A percentile compares a stretch with the other conserved stretches of the same genome.
phyloP scores from a whole-genome alignment of 2,329 filamentous ascomycete genomes.

The Scolecobasidium constrictum region DNA sequence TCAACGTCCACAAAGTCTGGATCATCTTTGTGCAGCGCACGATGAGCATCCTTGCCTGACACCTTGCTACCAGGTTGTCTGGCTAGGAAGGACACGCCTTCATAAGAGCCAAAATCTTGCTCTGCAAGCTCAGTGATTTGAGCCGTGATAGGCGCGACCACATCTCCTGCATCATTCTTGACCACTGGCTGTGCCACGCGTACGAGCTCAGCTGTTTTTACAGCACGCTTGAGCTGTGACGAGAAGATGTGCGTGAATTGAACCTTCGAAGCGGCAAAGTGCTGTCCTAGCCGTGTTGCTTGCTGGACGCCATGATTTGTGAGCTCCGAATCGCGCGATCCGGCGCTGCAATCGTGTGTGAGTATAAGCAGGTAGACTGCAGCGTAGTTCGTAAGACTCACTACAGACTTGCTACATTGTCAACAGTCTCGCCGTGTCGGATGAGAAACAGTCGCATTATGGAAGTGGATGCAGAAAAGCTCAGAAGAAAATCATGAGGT shows the following conservation, averaged over 20 bases:
- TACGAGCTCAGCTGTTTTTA: conserved; percentile 58
- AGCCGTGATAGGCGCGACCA: conserved; percentile 15
- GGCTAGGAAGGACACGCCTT: conserved; percentile 49
- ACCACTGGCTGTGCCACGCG: conserved; percentile 39
- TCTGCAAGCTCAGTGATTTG: conserved; percentile 39
- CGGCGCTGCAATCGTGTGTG: conserved; percentile 47
- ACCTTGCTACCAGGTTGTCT: conserved; percentile 25
- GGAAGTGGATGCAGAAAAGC: no score
- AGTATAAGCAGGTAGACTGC: no score
- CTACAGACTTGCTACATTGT: conserved; percentile 75
- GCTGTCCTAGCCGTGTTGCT: conserved; percentile 56
- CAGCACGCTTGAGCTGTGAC: conserved; percentile 66
- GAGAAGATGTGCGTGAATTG: conserved; percentile 63
- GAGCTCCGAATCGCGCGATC: conserved; percentile 66
- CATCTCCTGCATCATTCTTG: background rate
- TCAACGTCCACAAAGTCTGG: conserved; percentile 50
- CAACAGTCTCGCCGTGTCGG: conserved; percentile 81
- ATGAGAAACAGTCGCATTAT: conserved; percentile 61
- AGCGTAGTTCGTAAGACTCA: conserved; percentile 38
- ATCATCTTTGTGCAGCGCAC: conserved; percentile 27
- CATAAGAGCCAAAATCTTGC: conserved; percentile 62
- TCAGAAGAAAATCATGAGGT: no score
- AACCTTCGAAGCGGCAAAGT: conserved; percentile 54
- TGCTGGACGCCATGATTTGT: conserved; percentile 77
- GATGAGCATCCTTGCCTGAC: conserved; percentile 27